Conservation (phyloP, 2,329 filamentous ascomycete species). For the Aspergillus persii region DNA sequence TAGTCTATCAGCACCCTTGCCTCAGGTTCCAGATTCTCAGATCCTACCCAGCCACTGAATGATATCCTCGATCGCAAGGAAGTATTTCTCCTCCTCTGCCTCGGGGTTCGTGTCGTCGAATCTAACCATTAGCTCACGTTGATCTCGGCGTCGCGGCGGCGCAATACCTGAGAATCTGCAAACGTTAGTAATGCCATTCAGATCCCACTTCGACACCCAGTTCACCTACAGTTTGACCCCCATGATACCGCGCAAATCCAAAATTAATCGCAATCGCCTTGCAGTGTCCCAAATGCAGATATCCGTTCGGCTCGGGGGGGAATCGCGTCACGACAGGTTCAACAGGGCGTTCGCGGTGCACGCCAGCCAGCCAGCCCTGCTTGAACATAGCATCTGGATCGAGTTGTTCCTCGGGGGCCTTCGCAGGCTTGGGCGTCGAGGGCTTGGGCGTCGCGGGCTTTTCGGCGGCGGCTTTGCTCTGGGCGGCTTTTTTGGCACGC, state of each 20-base stretch:
- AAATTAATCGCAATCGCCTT: constrained; percentile 98
- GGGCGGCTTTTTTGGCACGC: constrained; percentile 28
- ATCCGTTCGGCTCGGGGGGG: constrained; percentile 88
- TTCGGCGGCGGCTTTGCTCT: constrained; percentile 25
- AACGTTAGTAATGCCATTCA: background rate
- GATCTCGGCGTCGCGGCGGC: background rate
- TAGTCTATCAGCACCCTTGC: background rate
- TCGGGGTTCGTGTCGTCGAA: constrained; percentile 97
- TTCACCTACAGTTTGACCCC: constrained; percentile 54
- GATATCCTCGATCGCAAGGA: constrained; percentile 83
- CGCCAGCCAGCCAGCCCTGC: constrained; percentile 70
- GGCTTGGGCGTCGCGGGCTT: constrained; percentile 45
- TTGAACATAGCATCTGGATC: constrained; percentile 71
- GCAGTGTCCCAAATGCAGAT: constrained; percentile 86
- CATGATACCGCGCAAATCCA: constrained; percentile 83
- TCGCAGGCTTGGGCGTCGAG: constrained; percentile 22
- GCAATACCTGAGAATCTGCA: constrained; percentile 13
- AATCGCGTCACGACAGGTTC: constrained; percentile 63
- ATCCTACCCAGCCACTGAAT: constrained; percentile 67
- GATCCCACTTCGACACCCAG: background rate
- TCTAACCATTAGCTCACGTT: constrained; percentile 63
- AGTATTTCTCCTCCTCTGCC: constrained; percentile 86
- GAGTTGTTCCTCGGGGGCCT: constrained; percentile 13
- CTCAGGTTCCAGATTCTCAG: background rate
- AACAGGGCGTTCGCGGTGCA: constrained; percentile 65